Conservation (phyloP, 306 rosid genomes). For the Trifolium repens region DNA sequence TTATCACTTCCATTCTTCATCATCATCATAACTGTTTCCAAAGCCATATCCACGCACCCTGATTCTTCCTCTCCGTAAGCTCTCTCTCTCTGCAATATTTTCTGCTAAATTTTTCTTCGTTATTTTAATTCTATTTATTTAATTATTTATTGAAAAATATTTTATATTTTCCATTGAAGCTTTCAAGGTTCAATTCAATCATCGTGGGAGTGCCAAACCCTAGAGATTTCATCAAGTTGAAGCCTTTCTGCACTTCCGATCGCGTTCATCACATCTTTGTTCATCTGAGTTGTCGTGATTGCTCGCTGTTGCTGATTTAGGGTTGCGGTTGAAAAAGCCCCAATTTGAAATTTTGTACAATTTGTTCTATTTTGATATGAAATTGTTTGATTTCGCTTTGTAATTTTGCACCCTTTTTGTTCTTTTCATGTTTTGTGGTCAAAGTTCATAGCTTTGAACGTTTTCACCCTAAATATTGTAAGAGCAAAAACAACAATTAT, state of each 20-base stretch:
- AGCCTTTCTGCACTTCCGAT: conserved; percentile 36
- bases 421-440: conserved; percentile 29
- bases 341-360: conserved; percentile 50
- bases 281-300: conserved; percentile 37
- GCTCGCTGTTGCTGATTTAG: conserved; percentile 38
- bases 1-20: too few species aligned
- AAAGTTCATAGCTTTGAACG: conserved; percentile 51
- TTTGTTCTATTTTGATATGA: conserved; percentile 32
- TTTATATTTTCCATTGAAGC: conserved; percentile 27
- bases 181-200: conserved; percentile 37
- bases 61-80: conserved; percentile 2
- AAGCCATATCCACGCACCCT: background rate
- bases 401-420: conserved; percentile 37
- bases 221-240: conserved; percentile 33
- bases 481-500: conserved; percentile 47
- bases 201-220: conserved; percentile 20
- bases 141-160: background rate
- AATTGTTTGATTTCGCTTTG: conserved; percentile 45
- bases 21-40: too few species aligned
- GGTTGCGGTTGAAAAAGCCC: conserved; percentile 45
- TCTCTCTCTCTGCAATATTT: background rate
- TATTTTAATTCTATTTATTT: background rate
- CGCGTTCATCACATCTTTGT: background rate
- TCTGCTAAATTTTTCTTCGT: background rate
- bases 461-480: conserved; percentile 48